Evolutionary conservation across 2,329 filamentous ascomycete species (phyloP).

Genomic region (Aureobasidium namibiae): DNA sequence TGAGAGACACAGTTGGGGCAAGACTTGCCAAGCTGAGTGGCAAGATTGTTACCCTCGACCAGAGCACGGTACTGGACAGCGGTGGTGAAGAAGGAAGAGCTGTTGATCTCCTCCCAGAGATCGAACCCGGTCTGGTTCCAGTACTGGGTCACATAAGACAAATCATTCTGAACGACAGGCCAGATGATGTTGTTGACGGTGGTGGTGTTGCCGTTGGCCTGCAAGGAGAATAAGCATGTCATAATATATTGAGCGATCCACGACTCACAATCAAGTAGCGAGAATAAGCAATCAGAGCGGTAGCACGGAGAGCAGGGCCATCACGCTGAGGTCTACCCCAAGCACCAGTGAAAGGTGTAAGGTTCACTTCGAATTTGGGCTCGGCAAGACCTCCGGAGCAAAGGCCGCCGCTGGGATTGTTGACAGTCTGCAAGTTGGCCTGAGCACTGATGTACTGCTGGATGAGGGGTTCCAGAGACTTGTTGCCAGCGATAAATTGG

Average conservation of each 20-base stretch:
- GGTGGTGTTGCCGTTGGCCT: conserved; percentile 17
- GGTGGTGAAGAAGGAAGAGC: conserved; percentile 72
- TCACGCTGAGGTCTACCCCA: conserved; percentile 81
- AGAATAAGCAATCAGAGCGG: conserved; percentile 62
- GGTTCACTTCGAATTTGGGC: conserved; percentile 62
- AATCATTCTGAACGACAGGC: conserved; percentile 68
- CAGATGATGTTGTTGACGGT: conserved; percentile 53
- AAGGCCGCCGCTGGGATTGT: conserved; percentile 59
- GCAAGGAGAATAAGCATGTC: background rate
- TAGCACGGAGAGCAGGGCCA: conserved; percentile 68
- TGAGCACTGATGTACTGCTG: conserved; percentile 62
- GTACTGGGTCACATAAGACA: conserved; percentile 66
- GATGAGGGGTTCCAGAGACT: conserved; percentile 50
- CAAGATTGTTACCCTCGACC: conserved; percentile 58
- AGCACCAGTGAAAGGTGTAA: conserved; percentile 46
- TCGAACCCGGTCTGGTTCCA: conserved; percentile 58
- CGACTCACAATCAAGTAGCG: conserved; percentile 53
- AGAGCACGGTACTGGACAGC: conserved; percentile 59
- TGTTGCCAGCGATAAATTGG: conserved; percentile 54
- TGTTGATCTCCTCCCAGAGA: conserved; percentile 74
- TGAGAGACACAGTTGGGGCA: conserved; percentile 55
- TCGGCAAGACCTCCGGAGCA: conserved; percentile 54
- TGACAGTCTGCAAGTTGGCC: conserved; percentile 56
- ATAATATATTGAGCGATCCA: conserved; percentile 31
- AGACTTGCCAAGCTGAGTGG: conserved; percentile 52